These are phyloP conservation scores for Pythium monospermum DNA, from an alignment of 352 stramenopile genomes.

Conservation along the genomic window DNA sequence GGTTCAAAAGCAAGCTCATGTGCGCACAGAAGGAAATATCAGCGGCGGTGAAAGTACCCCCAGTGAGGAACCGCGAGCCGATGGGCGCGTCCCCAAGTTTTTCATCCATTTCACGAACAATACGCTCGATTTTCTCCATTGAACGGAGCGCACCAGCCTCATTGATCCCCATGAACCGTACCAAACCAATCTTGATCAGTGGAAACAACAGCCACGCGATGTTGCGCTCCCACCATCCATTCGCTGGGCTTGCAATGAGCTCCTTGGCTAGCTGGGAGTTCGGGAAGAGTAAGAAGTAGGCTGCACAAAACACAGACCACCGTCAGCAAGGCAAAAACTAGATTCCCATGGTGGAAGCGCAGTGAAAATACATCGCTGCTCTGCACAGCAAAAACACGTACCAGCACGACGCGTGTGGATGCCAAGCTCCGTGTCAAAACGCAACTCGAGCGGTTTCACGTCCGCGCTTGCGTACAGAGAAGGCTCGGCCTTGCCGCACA, in stretches of 20 bases:
- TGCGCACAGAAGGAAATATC: slow-evolving; percentile 56
- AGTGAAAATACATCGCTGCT: too few species aligned
- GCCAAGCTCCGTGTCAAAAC: slow-evolving; percentile 41
- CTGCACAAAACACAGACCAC: too few species aligned
- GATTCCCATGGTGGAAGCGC: too few species aligned
- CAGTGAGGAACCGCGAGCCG: slow-evolving; percentile 33
- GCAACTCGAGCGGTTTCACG: slow-evolving; percentile 34
- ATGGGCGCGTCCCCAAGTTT: slow-evolving; percentile 31
- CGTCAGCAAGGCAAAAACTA: too few species aligned
- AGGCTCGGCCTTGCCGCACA: slow-evolving; percentile 27
- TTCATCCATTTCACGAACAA: too few species aligned
- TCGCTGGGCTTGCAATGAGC: slow-evolving; percentile 19
- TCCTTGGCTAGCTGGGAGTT: slow-evolving; percentile 12
- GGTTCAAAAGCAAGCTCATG: slow-evolving; percentile 32
- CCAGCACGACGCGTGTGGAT: slow-evolving; percentile 22
- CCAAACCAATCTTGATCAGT: slow-evolving; percentile 30
- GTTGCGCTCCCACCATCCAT: slow-evolving; percentile 18
- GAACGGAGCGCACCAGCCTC: slow-evolving; percentile 20
- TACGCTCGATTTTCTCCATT: slow-evolving; percentile 26
- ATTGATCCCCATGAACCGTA: slow-evolving; percentile 31
- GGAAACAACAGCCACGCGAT: slow-evolving; percentile 22
- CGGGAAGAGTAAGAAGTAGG: slow-evolving; percentile 33
- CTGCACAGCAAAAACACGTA: too few species aligned
- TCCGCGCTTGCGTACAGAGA: slow-evolving; percentile 32
- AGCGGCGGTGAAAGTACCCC: slow-evolving; percentile 35